phyloP scores from a whole-genome alignment of 164 flowering plant genomes.

The Vitis vinifera region ASM3070453v1 NC_081812.1:14090501-14091000 shows the following conservation, averaged over 20 bases:
- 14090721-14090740: slow-evolving; percentile 49
- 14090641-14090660: slow-evolving; percentile 29
- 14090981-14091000: slow-evolving; percentile 53
- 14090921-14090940: slow-evolving; percentile 66
- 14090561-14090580: slow-evolving; percentile 25
- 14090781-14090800: slow-evolving; percentile 46
- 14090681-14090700: slow-evolving; percentile 64
- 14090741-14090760: slow-evolving; percentile 36
- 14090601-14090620: slow-evolving; percentile 35
- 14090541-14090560: slow-evolving; percentile 28
- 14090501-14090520: slow-evolving; percentile 46
- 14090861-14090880: slow-evolving; percentile 36
- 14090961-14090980: slow-evolving; percentile 64
- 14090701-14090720: slow-evolving; percentile 63
- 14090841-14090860: slow-evolving; percentile 30
- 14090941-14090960: slow-evolving; percentile 66
- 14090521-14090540: slow-evolving; percentile 36
- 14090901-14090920: slow-evolving; percentile 24
- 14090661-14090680: slow-evolving; percentile 29
- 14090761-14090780: slow-evolving; percentile 42
- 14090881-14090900: slow-evolving; percentile 31
- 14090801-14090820: slow-evolving; percentile 37
- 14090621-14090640: slow-evolving; percentile 50
- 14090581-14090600: slow-evolving; percentile 21
- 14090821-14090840: slow-evolving; percentile 39